Evolutionary conservation across 139 green algal genomes (phyloP).

Genomic region (Chlamydomonas sp.): DNA sequence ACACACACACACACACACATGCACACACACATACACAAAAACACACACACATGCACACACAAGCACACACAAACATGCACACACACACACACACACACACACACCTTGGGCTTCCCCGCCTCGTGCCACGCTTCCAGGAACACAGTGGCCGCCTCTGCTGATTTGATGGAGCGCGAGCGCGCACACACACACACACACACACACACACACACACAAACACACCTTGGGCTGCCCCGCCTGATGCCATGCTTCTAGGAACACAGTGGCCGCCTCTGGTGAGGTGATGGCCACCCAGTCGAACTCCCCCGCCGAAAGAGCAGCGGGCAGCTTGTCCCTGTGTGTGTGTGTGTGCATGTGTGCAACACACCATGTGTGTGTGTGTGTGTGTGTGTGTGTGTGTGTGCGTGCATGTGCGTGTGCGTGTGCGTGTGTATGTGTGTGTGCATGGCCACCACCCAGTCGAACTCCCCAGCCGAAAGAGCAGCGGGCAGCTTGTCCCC

Average conservation of each 20-base stretch:
- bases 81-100: no score
- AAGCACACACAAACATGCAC: no score
- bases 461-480: conserved; percentile 19
- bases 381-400: no score
- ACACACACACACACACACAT: no score
- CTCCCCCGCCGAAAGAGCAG: neutral
- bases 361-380: neutral
- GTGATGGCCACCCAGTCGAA: conserved; percentile 81
- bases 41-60: no score
- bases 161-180: no score
- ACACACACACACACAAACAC: no score
- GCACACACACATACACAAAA: no score
- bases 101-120: conserved; percentile 36
- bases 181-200: no score
- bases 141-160: conserved; percentile 73
- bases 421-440: no score
- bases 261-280: conserved; percentile 72
- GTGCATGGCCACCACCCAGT: no score
- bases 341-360: neutral
- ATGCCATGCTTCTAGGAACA: conserved; percentile 77
- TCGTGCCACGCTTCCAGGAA: conserved; percentile 72
- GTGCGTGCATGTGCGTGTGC: no score
- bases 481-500: conserved; percentile 37
- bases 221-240: conserved; percentile 37
- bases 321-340: conserved; percentile 37